Evolutionary conservation across 331 rosid species (phyloP).

Genomic region (Cydonia oblonga): DNA sequence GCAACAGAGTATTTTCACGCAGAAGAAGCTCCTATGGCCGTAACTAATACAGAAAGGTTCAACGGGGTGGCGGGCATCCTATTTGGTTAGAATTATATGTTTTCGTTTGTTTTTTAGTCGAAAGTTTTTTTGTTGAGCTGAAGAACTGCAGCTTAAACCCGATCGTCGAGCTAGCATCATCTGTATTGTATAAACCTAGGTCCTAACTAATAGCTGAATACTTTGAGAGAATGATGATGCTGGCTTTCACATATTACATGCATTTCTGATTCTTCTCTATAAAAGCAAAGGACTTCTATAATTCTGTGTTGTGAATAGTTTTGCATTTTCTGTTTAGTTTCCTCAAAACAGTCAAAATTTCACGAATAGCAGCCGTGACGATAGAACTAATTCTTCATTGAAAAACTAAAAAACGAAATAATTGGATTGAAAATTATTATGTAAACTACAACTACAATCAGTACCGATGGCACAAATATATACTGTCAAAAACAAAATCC

Average conservation of each 20-base stretch:
- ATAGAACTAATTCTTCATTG: not conserved
- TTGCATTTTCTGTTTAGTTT: constrained; percentile 1
- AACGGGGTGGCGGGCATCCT: constrained; percentile 17
- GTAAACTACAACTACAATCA: not conserved
- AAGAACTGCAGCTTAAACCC: constrained; percentile 35
- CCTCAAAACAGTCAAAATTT: not conserved
- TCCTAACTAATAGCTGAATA: constrained; percentile 39
- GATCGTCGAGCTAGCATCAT: constrained; percentile 23
- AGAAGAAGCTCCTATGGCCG: constrained; percentile 3
- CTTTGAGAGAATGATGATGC: constrained; percentile 25
- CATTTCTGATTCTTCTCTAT: constrained; percentile 7
- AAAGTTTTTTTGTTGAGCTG: constrained; percentile 31
- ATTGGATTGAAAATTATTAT: not conserved
- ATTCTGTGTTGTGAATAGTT: not conserved
- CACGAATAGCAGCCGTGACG: not conserved
- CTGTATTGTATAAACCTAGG: constrained; percentile 40
- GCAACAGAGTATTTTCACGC: not conserved
- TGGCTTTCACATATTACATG: constrained; percentile 30
- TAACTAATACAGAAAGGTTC: constrained; percentile 20
- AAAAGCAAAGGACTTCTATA: constrained; percentile 6
- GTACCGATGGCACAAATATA: not conserved
- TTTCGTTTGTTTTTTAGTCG: constrained; percentile 12
- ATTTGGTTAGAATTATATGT: constrained; percentile 30
- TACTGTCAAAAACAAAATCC: not conserved
- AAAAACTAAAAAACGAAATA: not conserved